phyloP scores from a whole-genome alignment of 257 asterid genomes.

The Primulina tabacum region DNA sequence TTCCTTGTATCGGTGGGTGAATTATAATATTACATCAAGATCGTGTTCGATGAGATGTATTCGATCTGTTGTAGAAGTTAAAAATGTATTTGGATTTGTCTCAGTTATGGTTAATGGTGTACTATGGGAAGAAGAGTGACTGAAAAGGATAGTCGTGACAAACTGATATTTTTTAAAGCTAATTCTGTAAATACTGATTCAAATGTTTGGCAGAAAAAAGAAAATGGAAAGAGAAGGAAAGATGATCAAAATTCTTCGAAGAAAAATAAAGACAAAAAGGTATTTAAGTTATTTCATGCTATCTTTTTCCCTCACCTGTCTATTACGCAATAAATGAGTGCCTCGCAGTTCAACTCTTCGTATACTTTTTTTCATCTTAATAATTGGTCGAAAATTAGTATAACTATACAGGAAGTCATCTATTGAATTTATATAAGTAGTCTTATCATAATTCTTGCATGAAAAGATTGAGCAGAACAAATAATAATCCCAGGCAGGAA shows the following conservation, averaged over 20 bases:
- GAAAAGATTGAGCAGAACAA: not conserved
- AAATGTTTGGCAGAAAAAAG: constrained; percentile 65
- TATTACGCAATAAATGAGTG: not conserved
- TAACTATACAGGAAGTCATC: too few relatives aligned
- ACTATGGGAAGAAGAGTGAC: constrained; percentile 7
- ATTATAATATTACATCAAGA: not conserved
- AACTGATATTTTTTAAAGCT: constrained; percentile 18
- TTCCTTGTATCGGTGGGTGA: not conserved
- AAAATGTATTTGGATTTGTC: not conserved
- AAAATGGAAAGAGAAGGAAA: constrained; percentile 87
- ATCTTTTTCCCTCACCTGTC: constrained; percentile 1
- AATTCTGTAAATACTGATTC: constrained; percentile 21
- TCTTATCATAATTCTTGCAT: not conserved
- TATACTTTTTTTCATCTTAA: not conserved
- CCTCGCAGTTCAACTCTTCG: not conserved
- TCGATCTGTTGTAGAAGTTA: constrained; percentile 8
- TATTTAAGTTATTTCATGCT: constrained; percentile 26
- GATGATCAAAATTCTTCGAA: constrained; percentile 62
- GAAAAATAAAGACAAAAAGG: constrained; percentile 86
- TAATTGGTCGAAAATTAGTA: not conserved
- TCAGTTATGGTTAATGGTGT: constrained; percentile 1
- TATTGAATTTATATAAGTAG: too few relatives aligned
- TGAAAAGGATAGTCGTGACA: constrained; percentile 2
- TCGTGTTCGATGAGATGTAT: constrained; percentile 4
- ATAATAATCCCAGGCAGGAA: not conserved